Base-by-base conservation (phyloP, 768 basidiomycete genomes). In the Suillus discolor region DNA sequence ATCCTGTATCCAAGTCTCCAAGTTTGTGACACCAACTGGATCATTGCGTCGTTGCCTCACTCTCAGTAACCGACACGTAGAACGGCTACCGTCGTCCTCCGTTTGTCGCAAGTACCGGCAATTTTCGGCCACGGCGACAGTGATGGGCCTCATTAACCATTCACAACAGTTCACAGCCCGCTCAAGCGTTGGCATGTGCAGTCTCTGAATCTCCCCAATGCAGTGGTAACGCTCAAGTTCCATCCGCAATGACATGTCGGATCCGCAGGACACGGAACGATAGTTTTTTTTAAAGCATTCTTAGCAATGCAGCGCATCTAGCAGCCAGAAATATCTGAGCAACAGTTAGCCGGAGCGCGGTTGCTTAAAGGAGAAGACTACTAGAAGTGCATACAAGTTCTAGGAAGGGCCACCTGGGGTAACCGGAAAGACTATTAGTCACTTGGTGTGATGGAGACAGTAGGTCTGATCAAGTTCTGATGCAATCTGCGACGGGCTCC, bases 111-210 rank as follows among this genome's bases (percentile, higher is more conserved):
- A 57, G 66, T 16, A 65, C 67, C 38, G 64, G 69, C 44, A 68
- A 69, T 5, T 71, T 72, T 76, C 54, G 73, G 74, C 6, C 69
- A 68, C 44, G 74, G 75, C 11, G 68, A 73, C 20, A 70, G 64
- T 55, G 63, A 65, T 11, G 47, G 55, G 69, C 12, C 11, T 23
- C 9, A n/a, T 11, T 23, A 44, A 45, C 71, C 73, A 1, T 69
- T 69, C 64, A 74, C 75, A 5, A 3, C 36, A 38, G 36, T 11
- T 38, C 36, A 38, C 36, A 38, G 63, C 70, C 18, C 54, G 69
- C 20, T 59, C 65, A 36, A 71, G 76, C 53, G 68, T 76, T 34
- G 73, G 67, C 59, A 77, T 61, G 60, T 64, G 38, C 62, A 74
- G 65, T 74, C 75, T 28, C 62, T 68, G 2, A 64, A 71, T 34